These are phyloP conservation scores for Sclerotinia glacialis DNA, from an alignment of 2,329 filamentous ascomycete species.

Conservation along the genomic window DNA sequence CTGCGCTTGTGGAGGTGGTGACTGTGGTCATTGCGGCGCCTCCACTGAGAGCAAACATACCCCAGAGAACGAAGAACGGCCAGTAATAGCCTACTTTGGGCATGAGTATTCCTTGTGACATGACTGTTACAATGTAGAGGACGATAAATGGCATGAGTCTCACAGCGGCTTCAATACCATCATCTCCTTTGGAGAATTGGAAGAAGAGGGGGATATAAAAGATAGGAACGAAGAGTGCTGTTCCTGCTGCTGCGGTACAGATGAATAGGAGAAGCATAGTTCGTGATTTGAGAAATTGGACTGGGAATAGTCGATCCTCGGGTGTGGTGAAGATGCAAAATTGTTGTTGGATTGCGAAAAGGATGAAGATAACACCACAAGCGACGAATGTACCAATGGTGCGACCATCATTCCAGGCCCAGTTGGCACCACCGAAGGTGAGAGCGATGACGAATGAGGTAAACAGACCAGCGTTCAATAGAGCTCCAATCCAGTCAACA, in stretches of 20 bases:
- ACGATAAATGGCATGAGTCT: constrained; percentile 43
- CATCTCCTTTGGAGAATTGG: constrained; percentile 44
- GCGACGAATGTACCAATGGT: constrained; percentile 42
- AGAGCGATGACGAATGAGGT: constrained; percentile 20
- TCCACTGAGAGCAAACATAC: constrained; percentile 29
- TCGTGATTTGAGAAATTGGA: constrained; percentile 39
- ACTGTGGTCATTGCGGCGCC: constrained; percentile 36
- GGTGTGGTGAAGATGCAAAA: constrained; percentile 30
- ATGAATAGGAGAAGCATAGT: constrained; percentile 29
- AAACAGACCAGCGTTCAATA: constrained; percentile 27
- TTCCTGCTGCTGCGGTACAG: constrained; percentile 39
- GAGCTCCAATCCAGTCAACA: constrained; percentile 41
- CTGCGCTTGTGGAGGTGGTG: constrained; percentile 27
- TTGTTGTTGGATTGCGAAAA: constrained; percentile 26
- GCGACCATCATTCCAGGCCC: constrained; percentile 19
- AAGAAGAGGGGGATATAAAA: constrained; percentile 51
- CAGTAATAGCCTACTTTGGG: constrained; percentile 39
- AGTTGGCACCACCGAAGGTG: constrained; percentile 19
- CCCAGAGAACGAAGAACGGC: constrained; percentile 17
- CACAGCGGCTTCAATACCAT: constrained; percentile 40
- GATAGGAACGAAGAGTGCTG: constrained; percentile 43
- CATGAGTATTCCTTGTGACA: constrained; percentile 43
- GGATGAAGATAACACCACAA: constrained; percentile 40
- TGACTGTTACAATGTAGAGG: constrained; percentile 42
- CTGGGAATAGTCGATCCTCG: constrained; percentile 27